Percentiles rank a stretch among this genome's conserved stretches.
phyloP scores from a whole-genome alignment of 2,329 filamentous ascomycete genomes.

The Monilinia aucupariae region DNA sequence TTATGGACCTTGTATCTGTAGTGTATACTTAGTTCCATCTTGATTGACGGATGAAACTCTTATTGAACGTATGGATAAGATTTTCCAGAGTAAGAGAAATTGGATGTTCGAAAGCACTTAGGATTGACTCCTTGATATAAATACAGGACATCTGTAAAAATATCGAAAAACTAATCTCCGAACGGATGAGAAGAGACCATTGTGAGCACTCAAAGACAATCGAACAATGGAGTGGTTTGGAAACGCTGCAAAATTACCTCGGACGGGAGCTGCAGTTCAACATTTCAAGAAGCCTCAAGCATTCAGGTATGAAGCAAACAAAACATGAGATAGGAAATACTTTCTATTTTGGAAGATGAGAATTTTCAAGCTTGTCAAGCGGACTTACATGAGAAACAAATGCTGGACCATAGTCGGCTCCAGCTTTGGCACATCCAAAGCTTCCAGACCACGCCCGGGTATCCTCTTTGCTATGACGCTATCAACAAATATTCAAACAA shows the following conservation, averaged over 20 bases:
- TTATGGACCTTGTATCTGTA: constrained; percentile 59
- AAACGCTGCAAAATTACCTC: too few relatives aligned
- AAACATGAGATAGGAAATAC: not conserved
- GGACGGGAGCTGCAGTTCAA: not conserved
- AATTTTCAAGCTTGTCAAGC: not conserved
- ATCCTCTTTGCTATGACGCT: constrained; percentile 52
- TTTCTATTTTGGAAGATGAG: not conserved
- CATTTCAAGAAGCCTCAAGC: not conserved
- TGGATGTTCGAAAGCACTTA: too few relatives aligned
- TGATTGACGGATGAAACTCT: not conserved
- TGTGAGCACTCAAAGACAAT: too few relatives aligned
- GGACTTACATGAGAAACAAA: constrained; percentile 52
- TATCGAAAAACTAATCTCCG: too few relatives aligned
- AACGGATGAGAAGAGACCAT: too few relatives aligned
- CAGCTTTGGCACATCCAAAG: constrained; percentile 87
- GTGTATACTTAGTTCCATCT: not conserved
- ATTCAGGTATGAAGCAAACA: not conserved
- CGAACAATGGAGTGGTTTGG: too few relatives aligned
- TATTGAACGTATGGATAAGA: too few relatives aligned
- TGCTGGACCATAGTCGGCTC: constrained; percentile 85
- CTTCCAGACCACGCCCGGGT: constrained; percentile 89
- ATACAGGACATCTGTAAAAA: too few relatives aligned
- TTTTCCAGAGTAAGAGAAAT: too few relatives aligned
- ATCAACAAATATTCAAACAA: not conserved
- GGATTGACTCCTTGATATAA: too few relatives aligned